Percentiles rank a stretch among this genome's conserved stretches.
Conservation (phyloP, 805 yeast genomes). For the Wickerhamomyces chambardii region DNA sequence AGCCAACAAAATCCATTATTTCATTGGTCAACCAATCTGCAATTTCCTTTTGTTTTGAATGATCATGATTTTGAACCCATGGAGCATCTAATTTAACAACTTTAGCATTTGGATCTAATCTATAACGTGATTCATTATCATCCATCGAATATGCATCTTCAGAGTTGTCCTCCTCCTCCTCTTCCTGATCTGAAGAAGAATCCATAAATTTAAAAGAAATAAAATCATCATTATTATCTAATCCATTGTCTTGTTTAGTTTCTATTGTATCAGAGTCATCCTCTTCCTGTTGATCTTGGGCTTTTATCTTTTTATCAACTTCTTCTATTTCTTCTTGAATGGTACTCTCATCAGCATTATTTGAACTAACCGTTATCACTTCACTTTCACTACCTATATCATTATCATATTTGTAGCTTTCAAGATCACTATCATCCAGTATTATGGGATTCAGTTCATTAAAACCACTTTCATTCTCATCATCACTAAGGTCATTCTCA, state of each 20-base stretch:
- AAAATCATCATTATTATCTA: slow-evolving; percentile 30
- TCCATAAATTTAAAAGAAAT: slow-evolving; percentile 28
- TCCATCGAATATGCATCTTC: slow-evolving; percentile 19
- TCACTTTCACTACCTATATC: background rate
- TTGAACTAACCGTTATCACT: no score
- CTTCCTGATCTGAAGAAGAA: slow-evolving; percentile 19
- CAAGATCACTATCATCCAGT: slow-evolving; percentile 1
- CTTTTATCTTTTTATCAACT: background rate
- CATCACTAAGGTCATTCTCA: no score
- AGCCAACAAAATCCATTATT: slow-evolving; percentile 74
- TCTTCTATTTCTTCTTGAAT: no score
- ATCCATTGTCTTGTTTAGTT: slow-evolving; percentile 9
- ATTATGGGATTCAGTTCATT: no score
- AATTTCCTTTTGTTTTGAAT: slow-evolving; percentile 65
- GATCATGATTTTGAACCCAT: slow-evolving; percentile 76
- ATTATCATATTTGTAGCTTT: slow-evolving; percentile 8
- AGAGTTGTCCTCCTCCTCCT: slow-evolving; percentile 9
- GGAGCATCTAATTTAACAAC: slow-evolving; percentile 33
- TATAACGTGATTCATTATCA: slow-evolving; percentile 11
- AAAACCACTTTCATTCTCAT: no score
- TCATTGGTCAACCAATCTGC: slow-evolving; percentile 85
- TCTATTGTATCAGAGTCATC: background rate
- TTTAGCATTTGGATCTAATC: slow-evolving; percentile 5
- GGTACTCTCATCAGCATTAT: no score
- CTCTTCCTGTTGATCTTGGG: background rate